Evolutionary conservation across 192 early-diverging fungal genomes (phyloP), one percentile per base, ranked within the genome.

Genomic region (Thoreauomyces humboldtii): DNA sequence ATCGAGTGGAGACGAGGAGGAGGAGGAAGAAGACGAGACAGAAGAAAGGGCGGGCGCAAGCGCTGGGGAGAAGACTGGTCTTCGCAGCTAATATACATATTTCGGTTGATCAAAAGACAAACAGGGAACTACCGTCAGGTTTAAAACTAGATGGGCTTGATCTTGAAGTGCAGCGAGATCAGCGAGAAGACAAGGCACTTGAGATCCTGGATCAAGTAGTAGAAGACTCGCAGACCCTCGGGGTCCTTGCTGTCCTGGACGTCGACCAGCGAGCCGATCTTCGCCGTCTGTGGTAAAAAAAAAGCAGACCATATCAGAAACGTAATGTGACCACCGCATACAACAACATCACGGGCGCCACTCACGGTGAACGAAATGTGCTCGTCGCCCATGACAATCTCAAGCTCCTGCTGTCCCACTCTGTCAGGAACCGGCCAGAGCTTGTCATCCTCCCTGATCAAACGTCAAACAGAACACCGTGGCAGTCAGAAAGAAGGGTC

Each of bases 161-260:
- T 65, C 42, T 99, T 99, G 78, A 95, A 99, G 75, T 98, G 94
- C 62, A 95, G 75, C 4, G 92, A 84, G 63, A 99, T 92, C 31
- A 99, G 78, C 31, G 94, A 97, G 68, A 98, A 91, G 21, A 99
- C 89, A 41, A 96, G 80, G 59, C 93, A 95, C 70, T 97, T 98
- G 35, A 99, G 83, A 76, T 99, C 97, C 75, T 99, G 95, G n/a
- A 96, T 86, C 59, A 99, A 70, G 67, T 96, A 99, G 70, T 99
- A 99, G 53, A 99, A 92, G 4, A 88, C 88, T 24, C 92, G 86
- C 32, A 99, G 79, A 15, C 94, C 95, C 44, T 98, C 94, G 7
- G 97, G 93, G 66, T 99, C 97, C 28, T 91, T 78, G 60, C 90
- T 91, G 24, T 87, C 82, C 56, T 89, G 86, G 2, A 96, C 91